These are phyloP conservation scores for Tetrapyrgos nigripes DNA, from an alignment of 1,284 basidiomycete genomes.

Conservation along the genomic window DNA sequence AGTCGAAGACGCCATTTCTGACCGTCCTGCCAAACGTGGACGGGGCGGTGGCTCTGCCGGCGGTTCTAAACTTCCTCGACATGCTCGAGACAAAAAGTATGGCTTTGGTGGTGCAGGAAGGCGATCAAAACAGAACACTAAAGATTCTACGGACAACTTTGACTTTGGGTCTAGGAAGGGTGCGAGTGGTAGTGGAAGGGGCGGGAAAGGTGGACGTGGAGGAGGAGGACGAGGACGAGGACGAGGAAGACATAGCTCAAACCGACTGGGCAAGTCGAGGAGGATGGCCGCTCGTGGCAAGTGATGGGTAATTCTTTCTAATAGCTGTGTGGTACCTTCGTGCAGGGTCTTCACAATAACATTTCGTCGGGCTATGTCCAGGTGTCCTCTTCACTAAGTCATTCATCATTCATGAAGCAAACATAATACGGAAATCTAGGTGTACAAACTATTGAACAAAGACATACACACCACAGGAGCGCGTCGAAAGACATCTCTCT, in stretches of 20 bases:
- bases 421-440: no score
- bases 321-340: no score
- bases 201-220: constrained; percentile 31
- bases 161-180: constrained; percentile 47
- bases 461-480: no score
- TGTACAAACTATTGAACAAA: no score
- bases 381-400: no score
- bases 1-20: constrained; percentile 84
- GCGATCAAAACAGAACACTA: constrained; percentile 83
- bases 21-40: constrained; percentile 70
- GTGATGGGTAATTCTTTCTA: background rate
- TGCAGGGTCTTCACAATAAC: no score
- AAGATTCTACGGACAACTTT: constrained; percentile 80
- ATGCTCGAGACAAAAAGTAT: constrained; percentile 79
- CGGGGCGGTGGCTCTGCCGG: constrained; percentile 40
- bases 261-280: constrained; percentile 69
- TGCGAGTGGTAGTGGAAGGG: constrained; percentile 40
- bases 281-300: constrained; percentile 53
- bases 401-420: no score
- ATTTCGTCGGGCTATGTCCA: no score
- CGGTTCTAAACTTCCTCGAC: constrained; percentile 61
- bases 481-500: no score
- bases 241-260: constrained; percentile 38
- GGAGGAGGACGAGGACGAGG: constrained; percentile 34
- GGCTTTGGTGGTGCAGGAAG: constrained; percentile 75